Evolutionary conservation across 768 basidiomycete genomes (phyloP), one percentile per base, ranked within the genome.

Genomic region (Ramaria rubella): DNA sequence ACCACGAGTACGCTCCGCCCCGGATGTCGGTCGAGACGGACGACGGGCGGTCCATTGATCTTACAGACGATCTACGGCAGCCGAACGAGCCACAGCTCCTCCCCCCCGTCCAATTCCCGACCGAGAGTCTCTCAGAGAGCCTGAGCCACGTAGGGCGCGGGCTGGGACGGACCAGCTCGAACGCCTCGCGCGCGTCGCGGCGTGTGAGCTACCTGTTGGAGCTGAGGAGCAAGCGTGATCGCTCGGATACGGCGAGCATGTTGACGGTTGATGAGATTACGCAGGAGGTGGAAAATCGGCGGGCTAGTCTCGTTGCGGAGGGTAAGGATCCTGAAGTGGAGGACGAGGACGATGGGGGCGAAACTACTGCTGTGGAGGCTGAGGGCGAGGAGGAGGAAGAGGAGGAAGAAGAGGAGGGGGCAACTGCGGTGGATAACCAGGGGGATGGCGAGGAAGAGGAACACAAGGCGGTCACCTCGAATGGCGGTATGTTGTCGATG

Each of bases 251-350:
- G 7, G 91, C 90, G 4, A 93, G 90, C 62, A 72, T 97, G 64
- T 79, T 97, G 70, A 99, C 95, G 0, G 90, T 99, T 23, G 95
- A 99, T 65, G 93, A 99, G 71, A 96, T 99, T 64, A 97, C 96
- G 0, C 94, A 92, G 9, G 89, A 95, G 65, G 89, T 99, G 7
- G 95, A 88, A 68, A 75, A 74, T 57, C 63, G 75, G 15, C 61
- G 76, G 12, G 69, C 82, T 64, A 90, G 83, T 55, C 69, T 72
- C 36, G 69, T 72, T 45, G 57, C 57, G 21, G 46, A 56, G 33
- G 33, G 54, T 7, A 42, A 46, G 14, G 57, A 46, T 26, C 46
- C 42, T 63, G 75, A 81, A 34, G 72, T 81, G 57, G 81, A 77
- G 52, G 83, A 79, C 63, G 77, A 75, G 24, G 72, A 75, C 14